Evolutionary conservation across 2,329 filamentous ascomycete genomes (phyloP), one percentile per base, ranked within the genome.

Genomic region (Xylariaceae sp.): DNA sequence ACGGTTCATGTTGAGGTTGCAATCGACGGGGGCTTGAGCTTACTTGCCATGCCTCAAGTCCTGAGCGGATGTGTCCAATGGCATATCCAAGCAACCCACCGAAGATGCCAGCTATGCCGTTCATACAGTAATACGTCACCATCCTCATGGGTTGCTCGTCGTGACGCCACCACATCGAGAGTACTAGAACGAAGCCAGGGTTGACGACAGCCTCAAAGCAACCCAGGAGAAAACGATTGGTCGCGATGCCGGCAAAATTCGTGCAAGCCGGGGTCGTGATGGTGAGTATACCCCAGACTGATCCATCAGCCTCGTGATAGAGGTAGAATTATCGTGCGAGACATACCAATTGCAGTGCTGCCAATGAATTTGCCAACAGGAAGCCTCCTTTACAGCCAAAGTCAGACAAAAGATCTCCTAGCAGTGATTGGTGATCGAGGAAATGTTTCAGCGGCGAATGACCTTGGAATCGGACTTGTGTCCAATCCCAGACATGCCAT

Each of bases 61-160:
- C 54, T 0, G 56, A 51, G 2, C 47, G 56, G 16, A 60, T 59
- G 18, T 60, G 55, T 1, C 57, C 57, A 18, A 59, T 49, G 24
- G 56, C 57, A 30, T 59, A 60, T n/a, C 55, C 57, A 33, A 60
- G 47, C 15, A 59, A 30, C 2, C 53, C 55, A 8, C 57, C 57
- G 35, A 49, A 49, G 4, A 60, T 54, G 3, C 53, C 52, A 0
- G 55, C 57, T 1, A 59, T 40, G 26, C 57, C 56, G 24, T 56
- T 57, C 54, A 56, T 56, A 26, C 51, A 44, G 26, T 57, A 57
- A 36, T 58, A 57, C 7, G 41, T 50, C 15, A 53, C 53, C 37
- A 57, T 44, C 3, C 56, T 53, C 45, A 56, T 37, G 6, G 56
- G 56, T 34, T 59, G 55, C 37, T 59, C 55, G 22, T 52, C 47